phyloP scores from a whole-genome alignment of 2,329 filamentous ascomycete species.

The Tolypocladium nubicola region DNA sequence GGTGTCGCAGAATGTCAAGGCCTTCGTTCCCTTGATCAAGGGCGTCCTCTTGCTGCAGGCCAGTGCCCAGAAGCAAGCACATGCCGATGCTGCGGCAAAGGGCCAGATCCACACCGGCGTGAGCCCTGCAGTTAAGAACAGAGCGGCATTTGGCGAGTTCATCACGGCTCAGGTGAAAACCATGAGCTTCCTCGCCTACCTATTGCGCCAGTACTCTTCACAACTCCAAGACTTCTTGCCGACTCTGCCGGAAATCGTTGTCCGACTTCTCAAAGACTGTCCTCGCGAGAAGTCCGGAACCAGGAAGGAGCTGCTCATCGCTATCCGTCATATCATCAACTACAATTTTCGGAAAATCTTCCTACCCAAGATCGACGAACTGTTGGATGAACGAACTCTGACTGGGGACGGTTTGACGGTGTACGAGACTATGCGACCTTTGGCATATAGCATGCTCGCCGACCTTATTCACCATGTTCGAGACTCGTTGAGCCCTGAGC shows the following conservation, averaged over 20 bases:
- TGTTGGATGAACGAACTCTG: slow-evolving; percentile 85
- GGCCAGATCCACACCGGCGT: slow-evolving; percentile 85
- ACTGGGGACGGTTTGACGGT: slow-evolving; percentile 95
- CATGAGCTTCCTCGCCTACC: slow-evolving; percentile 95
- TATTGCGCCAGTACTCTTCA: slow-evolving; percentile 77
- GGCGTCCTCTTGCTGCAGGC: slow-evolving; percentile 80
- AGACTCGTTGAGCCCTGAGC: slow-evolving; percentile 75
- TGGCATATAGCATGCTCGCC: slow-evolving; percentile 97
- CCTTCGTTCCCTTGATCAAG: slow-evolving; percentile 91
- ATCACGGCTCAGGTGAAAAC: slow-evolving; percentile 98
- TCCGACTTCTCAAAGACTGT: slow-evolving; percentile 85
- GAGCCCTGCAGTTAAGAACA: slow-evolving; percentile 85
- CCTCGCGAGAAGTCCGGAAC: slow-evolving; percentile 89
- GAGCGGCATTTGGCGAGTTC: slow-evolving; percentile 91
- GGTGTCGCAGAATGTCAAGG: slow-evolving; percentile 75
- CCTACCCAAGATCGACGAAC: slow-evolving; percentile 83
- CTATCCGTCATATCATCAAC: slow-evolving; percentile 96
- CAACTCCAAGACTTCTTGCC: slow-evolving; percentile 82
- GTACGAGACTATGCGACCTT: slow-evolving; percentile 87
- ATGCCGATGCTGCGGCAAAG: slow-evolving; percentile 69
- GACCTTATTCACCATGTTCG: slow-evolving; percentile 96
- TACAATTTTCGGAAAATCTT: slow-evolving; percentile 98
- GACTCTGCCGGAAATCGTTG: slow-evolving; percentile 77
- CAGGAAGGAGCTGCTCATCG: slow-evolving; percentile 89
- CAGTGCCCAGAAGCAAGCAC: slow-evolving; percentile 84